Evolutionary conservation across 2,329 filamentous ascomycete species (phyloP), one percentile per base, ranked within the genome.

Genomic region (Epichloe bromicola): DNA sequence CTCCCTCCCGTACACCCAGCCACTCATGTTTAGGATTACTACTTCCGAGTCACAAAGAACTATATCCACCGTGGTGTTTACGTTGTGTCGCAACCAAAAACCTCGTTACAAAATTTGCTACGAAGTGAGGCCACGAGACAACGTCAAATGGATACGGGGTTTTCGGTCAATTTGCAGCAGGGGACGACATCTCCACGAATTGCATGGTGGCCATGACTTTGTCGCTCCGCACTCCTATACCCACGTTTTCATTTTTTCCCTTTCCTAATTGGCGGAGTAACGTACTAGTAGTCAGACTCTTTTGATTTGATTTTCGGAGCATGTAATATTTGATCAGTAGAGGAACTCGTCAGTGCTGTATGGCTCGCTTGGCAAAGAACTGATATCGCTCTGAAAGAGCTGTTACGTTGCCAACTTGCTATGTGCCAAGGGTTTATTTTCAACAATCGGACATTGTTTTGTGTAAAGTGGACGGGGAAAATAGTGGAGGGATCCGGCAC

Each of bases 1-100:
- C 61, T 67, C 60, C 66, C 66, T 58, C 59, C 59, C 53, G 67
- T 79, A 58, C 67, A 75, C 62, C 66, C 68, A 56, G 72, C 70
- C 55, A 67, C 73, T 60, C 76, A 79, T 66, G 74, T 68, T 67
- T 70, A 70, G 67, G 67, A 69, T 68, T 68, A 67, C 67, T 63
- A 65, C 65, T 65, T 67, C 65, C 54, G 63, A 64, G 63, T 63
- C 62, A 63, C 59, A 60, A 62, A 63, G 64, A 60, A 60, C 62
- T 65, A 30, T 61, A 59, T 53, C 56, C 54, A 52, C 54, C 54
- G 14, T 19, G 46, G 39, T 43, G 48, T n/a, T 40, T 26, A 19
- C 19, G 17, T 33, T 23, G 20, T 46, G 34, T 38, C 15, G 33
- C 23, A 33, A 1, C 23, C 20, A 3, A n/a, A 34, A 10, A 20